These are phyloP conservation scores for Fulvia fulva DNA, from an alignment of 2,329 filamentous ascomycete species.

Conservation along the genomic window DNA sequence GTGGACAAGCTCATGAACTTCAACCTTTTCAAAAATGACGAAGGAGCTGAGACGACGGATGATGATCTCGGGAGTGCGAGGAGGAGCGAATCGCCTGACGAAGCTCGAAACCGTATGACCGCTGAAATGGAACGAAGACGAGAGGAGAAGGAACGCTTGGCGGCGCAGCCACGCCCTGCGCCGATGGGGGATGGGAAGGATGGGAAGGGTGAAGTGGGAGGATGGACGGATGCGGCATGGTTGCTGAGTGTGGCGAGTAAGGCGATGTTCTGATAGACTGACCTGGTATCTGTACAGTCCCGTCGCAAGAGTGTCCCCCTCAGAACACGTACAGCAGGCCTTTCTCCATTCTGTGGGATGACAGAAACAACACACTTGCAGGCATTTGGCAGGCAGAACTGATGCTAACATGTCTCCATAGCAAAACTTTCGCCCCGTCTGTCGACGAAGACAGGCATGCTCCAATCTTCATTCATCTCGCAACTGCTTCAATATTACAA, in stretches of 20 bases:
- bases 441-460: too few relatives aligned
- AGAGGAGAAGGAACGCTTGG: conserved; percentile 34
- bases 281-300: too few relatives aligned
- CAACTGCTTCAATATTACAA: too few relatives aligned
- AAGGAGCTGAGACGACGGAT: conserved; percentile 42
- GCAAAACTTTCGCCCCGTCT: too few relatives aligned
- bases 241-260: conserved; percentile 52
- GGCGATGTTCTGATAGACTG: conserved; percentile 34
- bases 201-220: conserved; percentile 39
- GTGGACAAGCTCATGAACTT: conserved; percentile 57
- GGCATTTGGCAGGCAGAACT: too few relatives aligned
- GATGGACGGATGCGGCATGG: conserved; percentile 59
- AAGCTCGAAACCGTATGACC: conserved; percentile 29
- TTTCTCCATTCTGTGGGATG: too few relatives aligned
- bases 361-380: too few relatives aligned
- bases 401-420: too few relatives aligned
- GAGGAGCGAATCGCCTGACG: conserved; percentile 28
- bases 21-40: conserved; percentile 53
- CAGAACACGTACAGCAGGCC: too few relatives aligned
- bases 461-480: too few relatives aligned
- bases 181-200: conserved; percentile 36
- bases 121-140: conserved; percentile 31
- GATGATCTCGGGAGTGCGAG: conserved; percentile 25
- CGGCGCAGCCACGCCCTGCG: conserved; percentile 26
- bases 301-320: too few relatives aligned